These are phyloP conservation scores for Phytophthora melonis DNA, from an alignment of 352 stramenopile genomes.

Conservation along the genomic window DNA sequence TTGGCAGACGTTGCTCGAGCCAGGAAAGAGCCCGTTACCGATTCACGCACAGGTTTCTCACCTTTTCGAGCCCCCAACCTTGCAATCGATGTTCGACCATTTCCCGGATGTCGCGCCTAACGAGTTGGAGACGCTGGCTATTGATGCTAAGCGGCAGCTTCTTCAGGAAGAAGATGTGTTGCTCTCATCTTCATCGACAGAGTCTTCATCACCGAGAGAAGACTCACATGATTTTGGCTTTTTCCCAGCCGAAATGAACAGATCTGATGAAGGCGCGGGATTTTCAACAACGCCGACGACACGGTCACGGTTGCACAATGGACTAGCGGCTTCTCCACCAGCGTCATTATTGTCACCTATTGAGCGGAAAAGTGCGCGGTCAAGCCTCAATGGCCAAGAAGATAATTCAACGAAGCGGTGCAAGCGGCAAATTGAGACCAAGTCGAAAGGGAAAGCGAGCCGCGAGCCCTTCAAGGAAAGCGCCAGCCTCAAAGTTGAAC, in stretches of 20 bases:
- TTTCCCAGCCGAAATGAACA: slow-evolving; percentile 13
- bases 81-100: slow-evolving; percentile 41
- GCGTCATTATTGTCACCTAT: slow-evolving; percentile 36
- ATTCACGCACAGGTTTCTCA: slow-evolving; percentile 13
- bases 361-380: slow-evolving; percentile 28
- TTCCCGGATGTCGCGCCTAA: slow-evolving; percentile 35
- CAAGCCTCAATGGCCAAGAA: slow-evolving; percentile 22
- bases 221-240: slow-evolving; percentile 5
- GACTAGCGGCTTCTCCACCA: slow-evolving; percentile 23
- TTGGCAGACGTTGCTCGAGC: slow-evolving; percentile 33
- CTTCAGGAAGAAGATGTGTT: slow-evolving; percentile 42
- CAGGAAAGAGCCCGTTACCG: slow-evolving; percentile 20
- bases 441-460: slow-evolving; percentile 7
- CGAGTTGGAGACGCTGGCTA: slow-evolving; percentile 48
- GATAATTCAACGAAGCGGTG: slow-evolving; percentile 16
- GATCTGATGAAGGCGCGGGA: neutral
- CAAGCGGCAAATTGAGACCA: slow-evolving; percentile 37
- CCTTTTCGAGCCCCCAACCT: slow-evolving; percentile 22
- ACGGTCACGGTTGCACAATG: slow-evolving; percentile 20
- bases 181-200: slow-evolving; percentile 36
- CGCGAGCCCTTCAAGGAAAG: neutral
- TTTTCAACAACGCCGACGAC: slow-evolving; percentile 32
- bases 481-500: neutral
- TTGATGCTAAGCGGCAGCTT: slow-evolving; percentile 45
- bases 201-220: slow-evolving; percentile 30